These are phyloP conservation scores for Tuber aestivum DNA, from an alignment of 495 filamentous ascomycete genomes.

Conservation along the genomic window DNA sequence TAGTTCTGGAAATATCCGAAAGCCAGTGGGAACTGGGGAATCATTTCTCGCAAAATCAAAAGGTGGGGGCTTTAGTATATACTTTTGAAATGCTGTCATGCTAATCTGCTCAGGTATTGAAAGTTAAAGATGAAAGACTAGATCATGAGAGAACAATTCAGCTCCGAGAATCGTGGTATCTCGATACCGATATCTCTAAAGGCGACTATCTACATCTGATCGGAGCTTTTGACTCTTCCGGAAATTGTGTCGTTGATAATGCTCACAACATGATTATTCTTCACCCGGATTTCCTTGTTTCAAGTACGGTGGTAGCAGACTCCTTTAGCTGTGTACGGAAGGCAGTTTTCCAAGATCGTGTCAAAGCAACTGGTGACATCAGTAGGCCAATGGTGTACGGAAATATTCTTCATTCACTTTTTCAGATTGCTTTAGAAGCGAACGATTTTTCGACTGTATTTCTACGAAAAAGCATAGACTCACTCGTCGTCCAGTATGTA, in stretches of 20 bases:
- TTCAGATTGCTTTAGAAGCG: conserved; percentile 78
- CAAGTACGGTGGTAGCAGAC: conserved; percentile 86
- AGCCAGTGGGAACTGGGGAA: conserved; percentile 31
- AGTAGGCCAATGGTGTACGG: conserved; percentile 79
- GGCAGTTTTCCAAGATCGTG: conserved; percentile 85
- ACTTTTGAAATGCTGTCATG: background rate
- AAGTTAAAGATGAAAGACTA: conserved; percentile 67
- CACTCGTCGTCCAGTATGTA: conserved; percentile 62
- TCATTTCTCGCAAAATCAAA: conserved; percentile 23
- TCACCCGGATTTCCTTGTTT: conserved; percentile 92
- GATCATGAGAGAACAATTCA: conserved; percentile 61
- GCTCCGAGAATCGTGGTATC: conserved; percentile 73
- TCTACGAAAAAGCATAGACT: conserved; percentile 58
- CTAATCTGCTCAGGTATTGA: conserved; percentile 55
- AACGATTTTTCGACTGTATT: conserved; percentile 73
- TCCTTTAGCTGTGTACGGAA: conserved; percentile 83
- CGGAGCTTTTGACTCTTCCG: conserved; percentile 62
- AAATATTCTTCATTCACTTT: conserved; percentile 85
- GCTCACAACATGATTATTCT: conserved; percentile 77
- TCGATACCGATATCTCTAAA: conserved; percentile 64
- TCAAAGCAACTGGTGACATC: conserved; percentile 76
- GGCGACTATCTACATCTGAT: conserved; percentile 79
- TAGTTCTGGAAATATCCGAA: conserved; percentile 29
- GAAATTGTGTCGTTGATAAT: conserved; percentile 70
- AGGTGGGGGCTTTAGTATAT: conserved; percentile 14